Percentiles rank a stretch among this genome's conserved stretches.
These are phyloP conservation scores for Penicillium corylophilum DNA, from an alignment of 2,329 filamentous ascomycete species.

Conservation along the genomic window DNA sequence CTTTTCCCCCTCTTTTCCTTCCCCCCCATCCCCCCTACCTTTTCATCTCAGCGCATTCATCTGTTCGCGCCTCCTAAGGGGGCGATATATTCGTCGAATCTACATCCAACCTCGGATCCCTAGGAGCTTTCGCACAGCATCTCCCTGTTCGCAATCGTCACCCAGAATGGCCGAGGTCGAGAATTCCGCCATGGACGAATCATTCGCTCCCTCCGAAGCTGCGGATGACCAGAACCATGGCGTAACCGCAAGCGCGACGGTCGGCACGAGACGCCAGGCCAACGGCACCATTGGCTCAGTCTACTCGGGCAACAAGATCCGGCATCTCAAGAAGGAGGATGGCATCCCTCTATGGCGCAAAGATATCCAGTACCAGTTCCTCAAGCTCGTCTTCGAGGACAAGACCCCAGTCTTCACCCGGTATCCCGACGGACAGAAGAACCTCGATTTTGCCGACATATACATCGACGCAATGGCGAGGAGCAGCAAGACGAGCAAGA, in stretches of 20 bases:
- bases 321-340: constrained; percentile 66
- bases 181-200: constrained; percentile 34
- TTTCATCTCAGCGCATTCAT: constrained; percentile 9
- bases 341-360: constrained; percentile 66
- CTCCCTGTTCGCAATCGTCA: constrained; percentile 8
- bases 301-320: constrained; percentile 67
- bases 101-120: constrained; percentile 4
- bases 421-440: constrained; percentile 77
- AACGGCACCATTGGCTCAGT: constrained; percentile 66
- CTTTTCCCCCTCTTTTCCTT: constrained; percentile 5
- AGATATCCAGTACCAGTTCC: constrained; percentile 66
- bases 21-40: neutral
- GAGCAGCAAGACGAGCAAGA: constrained; percentile 99
- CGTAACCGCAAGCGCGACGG: constrained; percentile 40
- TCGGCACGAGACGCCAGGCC: constrained; percentile 59
- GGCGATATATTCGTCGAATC: constrained; percentile 6
- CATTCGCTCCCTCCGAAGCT: constrained; percentile 35
- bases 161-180: constrained; percentile 37
- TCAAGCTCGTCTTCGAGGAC: constrained; percentile 63
- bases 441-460: constrained; percentile 80
- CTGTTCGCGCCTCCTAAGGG: constrained; percentile 19
- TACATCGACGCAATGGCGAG: constrained; percentile 98
- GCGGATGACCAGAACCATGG: constrained; percentile 40
- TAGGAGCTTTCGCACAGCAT: constrained; percentile 4
- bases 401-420: constrained; percentile 77